These are phyloP conservation scores for Coemansia sp. DNA, from an alignment of 192 early-diverging fungal genomes.

Conservation along the genomic window DNA sequence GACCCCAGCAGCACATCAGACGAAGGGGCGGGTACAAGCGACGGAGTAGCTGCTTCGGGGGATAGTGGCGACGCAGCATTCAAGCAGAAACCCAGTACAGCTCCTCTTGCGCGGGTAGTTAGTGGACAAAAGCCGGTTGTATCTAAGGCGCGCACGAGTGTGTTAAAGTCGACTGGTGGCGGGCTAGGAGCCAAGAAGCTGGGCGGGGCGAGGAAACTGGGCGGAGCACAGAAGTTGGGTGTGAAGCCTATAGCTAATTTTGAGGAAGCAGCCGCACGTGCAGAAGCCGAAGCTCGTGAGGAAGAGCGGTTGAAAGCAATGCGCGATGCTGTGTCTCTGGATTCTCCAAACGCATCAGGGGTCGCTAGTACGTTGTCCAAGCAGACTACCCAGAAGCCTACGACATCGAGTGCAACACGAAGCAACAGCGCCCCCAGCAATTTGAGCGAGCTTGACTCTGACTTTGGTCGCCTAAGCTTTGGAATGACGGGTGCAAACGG, in stretches of 20 bases:
- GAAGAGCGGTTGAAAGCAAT: slow-evolving; percentile 55
- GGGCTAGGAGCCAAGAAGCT: slow-evolving; percentile 47
- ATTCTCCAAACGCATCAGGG: not conserved
- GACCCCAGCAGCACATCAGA: slow-evolving; percentile 8
- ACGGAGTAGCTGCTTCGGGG: not conserved
- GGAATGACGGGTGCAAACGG: slow-evolving; percentile 34
- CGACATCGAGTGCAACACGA: not conserved
- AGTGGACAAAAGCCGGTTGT: slow-evolving; percentile 9
- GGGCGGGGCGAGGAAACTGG: slow-evolving; percentile 66
- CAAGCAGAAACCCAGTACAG: slow-evolving; percentile 11
- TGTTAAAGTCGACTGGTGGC: slow-evolving; percentile 25
- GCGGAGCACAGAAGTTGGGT: slow-evolving; percentile 80
- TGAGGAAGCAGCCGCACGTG: slow-evolving; percentile 87
- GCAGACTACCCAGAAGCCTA: not conserved
- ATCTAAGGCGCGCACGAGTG: slow-evolving; percentile 25
- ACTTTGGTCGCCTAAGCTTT: slow-evolving; percentile 68
- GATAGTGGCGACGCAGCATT: not conserved
- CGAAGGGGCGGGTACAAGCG: not conserved
- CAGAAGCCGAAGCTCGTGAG: slow-evolving; percentile 79
- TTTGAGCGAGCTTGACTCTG: slow-evolving; percentile 64
- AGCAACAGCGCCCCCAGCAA: not conserved
- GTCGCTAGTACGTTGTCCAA: not conserved
- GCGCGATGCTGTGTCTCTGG: slow-evolving; percentile 32
- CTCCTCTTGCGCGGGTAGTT: slow-evolving; percentile 37
- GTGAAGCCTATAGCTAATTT: slow-evolving; percentile 75